Evolutionary conservation across 2,329 filamentous ascomycete genomes (phyloP), one percentile per base, ranked within the genome.

Genomic region (Aspergillus transmontanensis): DNA sequence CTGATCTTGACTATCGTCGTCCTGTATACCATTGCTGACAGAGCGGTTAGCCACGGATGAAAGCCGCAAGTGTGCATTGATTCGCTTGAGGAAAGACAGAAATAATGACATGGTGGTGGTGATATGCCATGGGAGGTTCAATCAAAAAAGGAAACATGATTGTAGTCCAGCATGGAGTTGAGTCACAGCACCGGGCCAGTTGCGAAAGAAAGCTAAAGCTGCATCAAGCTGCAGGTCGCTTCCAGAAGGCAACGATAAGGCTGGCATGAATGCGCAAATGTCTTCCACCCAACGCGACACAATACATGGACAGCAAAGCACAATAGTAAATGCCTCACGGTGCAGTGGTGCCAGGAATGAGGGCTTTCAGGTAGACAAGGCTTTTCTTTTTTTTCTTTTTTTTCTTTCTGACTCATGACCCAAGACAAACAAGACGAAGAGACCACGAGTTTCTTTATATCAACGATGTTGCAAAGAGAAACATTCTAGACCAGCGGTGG

Each of bases 1-100:
- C 53, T 80, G 76, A 64, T 82, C 80, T 58, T 76, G 77, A 58
- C 59, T 72, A 48, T 81, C 79, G 65, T 82, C 80, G 62, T 80
- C 79, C 61, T 79, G 73, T 59, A 63, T 66, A 69, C 64, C 72
- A 71, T 72, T 69, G 62, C 64, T 75, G 61, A 36, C 54, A 32
- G 62, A 48, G 10, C 39, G 53, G 68, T 79, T 71, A 79, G 76
- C 67, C 60, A 70, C 69, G 61, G 34, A 54, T 30, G 39, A 51
- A 26, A 48, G 60, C 11, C 43, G 57, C 12, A 50, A 60, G 23
- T 41, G 43, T 14, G 32, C 34, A 48, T 43, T 56, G 19, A 51
- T 26, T 56, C 55, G 51, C 55, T 57, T 41, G 55, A 48, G 58
- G 60, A 60, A 62, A 45, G 30, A 59, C 53, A 60, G 56, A 58